Base-by-base conservation (phyloP, 148 eudicot genomes). In the Cornus controversa region DNA sequence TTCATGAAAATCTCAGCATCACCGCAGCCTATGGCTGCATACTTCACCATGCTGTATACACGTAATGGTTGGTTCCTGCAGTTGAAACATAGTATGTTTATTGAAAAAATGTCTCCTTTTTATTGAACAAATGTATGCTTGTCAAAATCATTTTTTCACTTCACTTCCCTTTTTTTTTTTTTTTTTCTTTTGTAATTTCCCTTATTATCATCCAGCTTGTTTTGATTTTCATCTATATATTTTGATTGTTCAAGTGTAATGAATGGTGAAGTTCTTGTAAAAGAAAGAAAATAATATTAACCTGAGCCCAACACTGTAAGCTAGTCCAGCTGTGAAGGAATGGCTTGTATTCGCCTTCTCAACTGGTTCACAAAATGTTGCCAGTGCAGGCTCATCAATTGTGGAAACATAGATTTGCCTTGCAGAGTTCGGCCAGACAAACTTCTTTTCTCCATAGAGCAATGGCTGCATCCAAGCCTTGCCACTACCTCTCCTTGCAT, bases 1-100 rank as follows among this genome's bases (percentile, higher is more conserved):
- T 86, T 86, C 89, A 86, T 84, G 84, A 83, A 86, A 64, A 86
- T 76, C 78, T 86, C 89, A 4, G 89, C 89, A 28, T 86, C 86
- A 26, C 89, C 89, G n/a, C 85, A 84, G 26, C 81, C 89, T 75
- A 86, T 86, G 68, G 89, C 85, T 45, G 89, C 89, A 27, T 86
- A 86, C 58, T 86, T 86, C 65, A 86, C 89, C 89, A 86, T 86
- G 67, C 86, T 83, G 64, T 86, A 81, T 73, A 86, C 79, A 20
- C 89, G 89, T 67, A 86, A 79, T 18, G 89, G 89, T 75, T 86
- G 81, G 80, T 86, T 86, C 84, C 89, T 86, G 85, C 58, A 71
- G 53, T 69, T 58, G 67, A 31, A 77, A 77, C 34, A 76, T 14
- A 16, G 68, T n/a, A 8, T 66, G 22, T 67, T 31, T n/a, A 76